Evolutionary conservation across 441 rosid genomes (phyloP).

Genomic region (Aleurites moluccanus): DNA sequence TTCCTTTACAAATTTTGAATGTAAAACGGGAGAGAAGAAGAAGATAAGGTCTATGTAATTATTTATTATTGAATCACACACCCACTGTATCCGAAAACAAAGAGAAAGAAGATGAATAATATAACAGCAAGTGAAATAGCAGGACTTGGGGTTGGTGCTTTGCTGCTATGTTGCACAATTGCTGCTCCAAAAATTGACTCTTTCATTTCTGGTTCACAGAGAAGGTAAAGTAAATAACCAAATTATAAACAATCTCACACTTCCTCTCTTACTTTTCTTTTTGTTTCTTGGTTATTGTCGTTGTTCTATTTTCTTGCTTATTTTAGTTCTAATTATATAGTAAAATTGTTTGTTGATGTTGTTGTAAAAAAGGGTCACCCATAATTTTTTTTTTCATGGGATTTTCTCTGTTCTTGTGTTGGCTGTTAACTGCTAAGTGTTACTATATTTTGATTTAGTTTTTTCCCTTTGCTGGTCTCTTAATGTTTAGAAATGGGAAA

Average conservation of each 20-base stretch:
- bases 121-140: slow-evolving; percentile 82
- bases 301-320: neutral
- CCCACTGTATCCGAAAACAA: neutral
- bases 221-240: slow-evolving; percentile 44
- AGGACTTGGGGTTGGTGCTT: slow-evolving; percentile 28
- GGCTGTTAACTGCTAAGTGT: too few relatives aligned
- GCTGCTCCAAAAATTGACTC: slow-evolving; percentile 79
- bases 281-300: neutral
- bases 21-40: too few relatives aligned
- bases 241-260: neutral
- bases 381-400: neutral
- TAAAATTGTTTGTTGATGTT: neutral
- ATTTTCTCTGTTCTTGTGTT: neutral
- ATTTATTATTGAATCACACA: too few relatives aligned
- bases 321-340: neutral
- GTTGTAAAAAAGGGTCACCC: neutral
- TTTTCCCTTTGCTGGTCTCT: too few relatives aligned
- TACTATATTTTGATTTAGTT: too few relatives aligned
- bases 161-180: slow-evolving; percentile 54
- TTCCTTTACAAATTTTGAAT: too few relatives aligned
- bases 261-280: neutral
- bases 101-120: slow-evolving; percentile 42
- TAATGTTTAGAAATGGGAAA: neutral
- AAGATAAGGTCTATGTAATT: too few relatives aligned
- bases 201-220: slow-evolving; percentile 74